These are phyloP conservation scores for Neurospora tetraspora DNA, from an alignment of 495 filamentous ascomycete genomes.

Conservation along the genomic window DNA sequence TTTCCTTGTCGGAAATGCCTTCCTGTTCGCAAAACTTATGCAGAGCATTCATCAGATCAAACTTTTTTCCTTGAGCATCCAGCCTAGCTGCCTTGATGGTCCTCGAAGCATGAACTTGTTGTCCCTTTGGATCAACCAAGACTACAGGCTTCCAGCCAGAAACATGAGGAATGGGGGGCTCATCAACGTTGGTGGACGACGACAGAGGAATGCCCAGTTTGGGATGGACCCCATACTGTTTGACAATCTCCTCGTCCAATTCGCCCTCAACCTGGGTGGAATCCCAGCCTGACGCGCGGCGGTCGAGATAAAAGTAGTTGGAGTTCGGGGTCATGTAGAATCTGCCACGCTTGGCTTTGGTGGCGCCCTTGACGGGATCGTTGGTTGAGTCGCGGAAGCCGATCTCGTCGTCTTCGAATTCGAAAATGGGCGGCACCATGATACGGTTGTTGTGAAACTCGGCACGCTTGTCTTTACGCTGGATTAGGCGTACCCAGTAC, in stretches of 20 bases:
- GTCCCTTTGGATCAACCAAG: constrained; percentile 22
- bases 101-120: constrained; percentile 30
- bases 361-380: constrained; percentile 29
- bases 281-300: constrained; percentile 31
- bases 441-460: constrained; percentile 33
- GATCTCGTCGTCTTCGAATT: constrained; percentile 33
- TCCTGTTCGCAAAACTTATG: constrained; percentile 19
- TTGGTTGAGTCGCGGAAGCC: constrained; percentile 43
- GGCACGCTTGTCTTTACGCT: constrained; percentile 16
- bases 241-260: constrained; percentile 30
- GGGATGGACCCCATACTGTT: constrained; percentile 34
- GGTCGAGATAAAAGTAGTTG: constrained; percentile 33
- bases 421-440: constrained; percentile 28
- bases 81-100: constrained; percentile 23
- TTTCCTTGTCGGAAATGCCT: constrained; percentile 23
- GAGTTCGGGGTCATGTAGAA: constrained; percentile 31
- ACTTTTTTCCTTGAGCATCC: constrained; percentile 17
- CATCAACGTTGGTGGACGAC: constrained; percentile 26
- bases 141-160: constrained; percentile 28
- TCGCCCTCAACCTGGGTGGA: constrained; percentile 28
- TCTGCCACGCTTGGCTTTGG: constrained; percentile 27
- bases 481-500: constrained; percentile 29
- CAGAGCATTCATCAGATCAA: constrained; percentile 12
- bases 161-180: constrained; percentile 20
- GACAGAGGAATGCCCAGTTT: constrained; percentile 31